These are phyloP conservation scores for Phellopilus nigrolimitatus DNA, from an alignment of 1,284 basidiomycete species.

Conservation along the genomic window DNA sequence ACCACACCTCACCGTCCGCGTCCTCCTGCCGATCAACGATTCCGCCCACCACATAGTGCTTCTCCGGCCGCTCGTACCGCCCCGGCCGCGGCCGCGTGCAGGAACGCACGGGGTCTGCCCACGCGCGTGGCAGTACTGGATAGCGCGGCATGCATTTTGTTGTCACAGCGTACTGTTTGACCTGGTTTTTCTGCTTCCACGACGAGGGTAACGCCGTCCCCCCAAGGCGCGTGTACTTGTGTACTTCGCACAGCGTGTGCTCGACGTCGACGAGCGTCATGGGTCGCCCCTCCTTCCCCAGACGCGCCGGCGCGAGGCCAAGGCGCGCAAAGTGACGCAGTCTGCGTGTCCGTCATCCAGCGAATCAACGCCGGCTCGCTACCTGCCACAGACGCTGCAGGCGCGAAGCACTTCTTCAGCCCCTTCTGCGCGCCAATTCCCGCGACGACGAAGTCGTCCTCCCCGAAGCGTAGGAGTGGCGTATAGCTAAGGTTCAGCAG, in stretches of 20 bases:
- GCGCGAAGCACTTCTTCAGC: constrained; percentile 34
- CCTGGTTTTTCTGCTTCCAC: constrained; percentile 21
- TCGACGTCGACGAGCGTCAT: constrained; percentile 60
- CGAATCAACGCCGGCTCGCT: constrained; percentile 50
- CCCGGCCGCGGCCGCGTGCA: constrained; percentile 36
- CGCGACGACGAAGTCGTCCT: constrained; percentile 56
- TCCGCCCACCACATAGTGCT: constrained; percentile 37
- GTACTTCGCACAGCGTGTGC: constrained; percentile 62
- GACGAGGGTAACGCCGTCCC: constrained; percentile 33
- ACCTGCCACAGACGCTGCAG: constrained; percentile 24
- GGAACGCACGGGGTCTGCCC: constrained; percentile 39
- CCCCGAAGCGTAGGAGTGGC: constrained; percentile 48
- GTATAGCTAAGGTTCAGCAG: constrained; percentile 54
- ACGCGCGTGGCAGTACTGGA: constrained; percentile 45
- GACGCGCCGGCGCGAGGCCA: constrained; percentile 42
- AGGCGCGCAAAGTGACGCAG: constrained; percentile 47
- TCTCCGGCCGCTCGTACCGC: constrained; percentile 34
- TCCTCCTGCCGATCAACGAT: constrained; percentile 35
- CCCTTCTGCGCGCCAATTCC: constrained; percentile 55
- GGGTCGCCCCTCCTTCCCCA: constrained; percentile 33
- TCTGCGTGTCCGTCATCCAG: constrained; percentile 51
- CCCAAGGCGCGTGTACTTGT: constrained; percentile 55
- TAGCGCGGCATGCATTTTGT: constrained; percentile 25
- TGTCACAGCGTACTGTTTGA: constrained; percentile 31
- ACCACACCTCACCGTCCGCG: constrained; percentile 18